Conservation (phyloP, 1,139 yeast species). For the Suhomyces bribrorum region DNA sequence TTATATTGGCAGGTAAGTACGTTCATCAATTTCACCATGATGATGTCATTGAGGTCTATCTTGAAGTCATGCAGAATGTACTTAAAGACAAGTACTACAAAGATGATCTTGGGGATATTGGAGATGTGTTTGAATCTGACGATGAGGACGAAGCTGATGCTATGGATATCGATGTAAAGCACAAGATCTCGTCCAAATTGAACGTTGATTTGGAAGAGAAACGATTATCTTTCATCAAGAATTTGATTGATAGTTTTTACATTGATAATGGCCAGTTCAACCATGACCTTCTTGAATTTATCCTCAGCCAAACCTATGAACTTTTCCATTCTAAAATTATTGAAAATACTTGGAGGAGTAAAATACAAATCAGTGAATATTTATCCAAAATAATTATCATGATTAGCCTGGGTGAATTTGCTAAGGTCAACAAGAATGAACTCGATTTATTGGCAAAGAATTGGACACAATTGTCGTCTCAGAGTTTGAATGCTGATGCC, state of each 20-base stretch:
- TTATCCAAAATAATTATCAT: constrained; percentile 15
- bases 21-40: constrained; percentile 45
- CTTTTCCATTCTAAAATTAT: constrained; percentile 33
- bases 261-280: constrained; percentile 20
- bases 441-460: constrained; percentile 18
- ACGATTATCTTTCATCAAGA: constrained; percentile 34
- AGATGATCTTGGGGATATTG: constrained; percentile 21
- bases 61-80: constrained; percentile 36
- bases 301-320: constrained; percentile 22
- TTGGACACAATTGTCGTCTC: constrained; percentile 27
- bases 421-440: constrained; percentile 9
- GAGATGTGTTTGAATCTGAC: constrained; percentile 20
- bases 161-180: constrained; percentile 27
- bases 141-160: constrained; percentile 28
- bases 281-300: constrained; percentile 26
- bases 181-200: constrained; percentile 27
- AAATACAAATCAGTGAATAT: constrained; percentile 44
- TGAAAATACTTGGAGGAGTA: constrained; percentile 62
- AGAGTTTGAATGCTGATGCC: constrained; percentile 45
- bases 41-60: constrained; percentile 36
- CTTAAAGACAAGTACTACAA: constrained; percentile 33
- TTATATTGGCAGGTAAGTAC: constrained; percentile 53
- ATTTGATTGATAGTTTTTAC: constrained; percentile 32
- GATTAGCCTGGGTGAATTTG: not conserved
- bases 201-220: constrained; percentile 41